Conservation (phyloP, 805 yeast species). For the Kazachstania bromeliacearum region DNA sequence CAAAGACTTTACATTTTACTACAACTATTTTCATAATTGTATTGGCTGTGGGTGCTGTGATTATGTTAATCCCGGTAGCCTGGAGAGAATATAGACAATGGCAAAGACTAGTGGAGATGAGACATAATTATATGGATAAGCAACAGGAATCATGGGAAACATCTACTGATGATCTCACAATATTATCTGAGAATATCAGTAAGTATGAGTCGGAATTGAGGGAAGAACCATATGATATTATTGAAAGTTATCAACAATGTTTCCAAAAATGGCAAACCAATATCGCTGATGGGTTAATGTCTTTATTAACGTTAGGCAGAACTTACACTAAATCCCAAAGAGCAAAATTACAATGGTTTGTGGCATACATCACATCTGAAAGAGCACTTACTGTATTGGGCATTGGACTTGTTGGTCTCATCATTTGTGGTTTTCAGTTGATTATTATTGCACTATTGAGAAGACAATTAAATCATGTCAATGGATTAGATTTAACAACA, state of each 20-base stretch:
- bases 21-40: slow-evolving; percentile 34
- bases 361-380: slow-evolving; percentile 40
- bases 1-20: slow-evolving; percentile 27
- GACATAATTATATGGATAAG: slow-evolving; percentile 13
- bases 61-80: slow-evolving; percentile 35
- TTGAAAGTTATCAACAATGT: slow-evolving; percentile 14
- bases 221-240: slow-evolving; percentile 9
- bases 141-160: neutral
- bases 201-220: neutral
- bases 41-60: slow-evolving; percentile 34
- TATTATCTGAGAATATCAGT: neutral
- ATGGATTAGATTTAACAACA: slow-evolving; percentile 1
- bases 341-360: slow-evolving; percentile 30
- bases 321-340: slow-evolving; percentile 1
- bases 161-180: neutral
- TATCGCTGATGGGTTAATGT: slow-evolving; percentile 5
- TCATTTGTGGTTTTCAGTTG: slow-evolving; percentile 46
- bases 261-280: slow-evolving; percentile 17
- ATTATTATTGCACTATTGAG: slow-evolving; percentile 31
- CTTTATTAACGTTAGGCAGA: slow-evolving; percentile 1
- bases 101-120: slow-evolving; percentile 35
- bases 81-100: slow-evolving; percentile 41
- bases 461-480: slow-evolving; percentile 4
- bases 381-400: slow-evolving; percentile 42
- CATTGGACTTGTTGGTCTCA: slow-evolving; percentile 48